phyloP scores from a whole-genome alignment of 331 rosid species.

The Acacia concinna region DNA sequence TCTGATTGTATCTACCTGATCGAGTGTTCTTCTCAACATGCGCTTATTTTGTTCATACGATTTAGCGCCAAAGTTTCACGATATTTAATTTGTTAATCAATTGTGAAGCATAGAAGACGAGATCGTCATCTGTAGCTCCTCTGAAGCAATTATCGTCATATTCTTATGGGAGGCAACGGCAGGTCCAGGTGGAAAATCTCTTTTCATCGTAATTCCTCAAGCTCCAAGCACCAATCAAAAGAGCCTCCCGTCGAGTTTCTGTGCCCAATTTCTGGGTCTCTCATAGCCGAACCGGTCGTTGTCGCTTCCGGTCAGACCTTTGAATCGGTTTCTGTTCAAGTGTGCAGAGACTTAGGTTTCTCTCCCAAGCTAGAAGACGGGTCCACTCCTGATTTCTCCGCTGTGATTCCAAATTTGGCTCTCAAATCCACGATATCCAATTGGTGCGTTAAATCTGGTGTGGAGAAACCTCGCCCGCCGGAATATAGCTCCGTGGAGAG shows the following conservation, averaged over 20 bases:
- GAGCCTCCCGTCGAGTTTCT: conserved; percentile 59
- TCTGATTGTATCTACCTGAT: neutral
- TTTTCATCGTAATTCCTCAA: conserved; percentile 54
- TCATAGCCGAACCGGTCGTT: conserved; percentile 90
- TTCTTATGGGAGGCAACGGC: conserved; percentile 76
- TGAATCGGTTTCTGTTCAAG: conserved; percentile 64
- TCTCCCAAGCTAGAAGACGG: conserved; percentile 60
- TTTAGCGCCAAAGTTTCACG: neutral
- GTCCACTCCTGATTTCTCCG: conserved; percentile 71
- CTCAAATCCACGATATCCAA: conserved; percentile 56
- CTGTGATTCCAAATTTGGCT: conserved; percentile 57
- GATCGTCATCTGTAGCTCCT: no score
- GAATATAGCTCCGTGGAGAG: conserved; percentile 48
- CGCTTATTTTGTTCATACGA: neutral
- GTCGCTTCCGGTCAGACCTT: conserved; percentile 89
- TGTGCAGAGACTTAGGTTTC: conserved; percentile 55
- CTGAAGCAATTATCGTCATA: neutral
- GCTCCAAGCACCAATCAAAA: conserved; percentile 32
- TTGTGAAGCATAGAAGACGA: no score
- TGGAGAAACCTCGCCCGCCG: conserved; percentile 53
- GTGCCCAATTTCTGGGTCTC: conserved; percentile 60
- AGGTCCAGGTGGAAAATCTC: conserved; percentile 72
- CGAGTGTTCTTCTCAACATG: neutral
- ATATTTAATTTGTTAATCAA: neutral
- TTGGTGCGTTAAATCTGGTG: conserved; percentile 58